These are phyloP conservation scores for Carex sylvatica DNA, from an alignment of 202 grass and related monocot species.

Conservation along the genomic window DNA sequence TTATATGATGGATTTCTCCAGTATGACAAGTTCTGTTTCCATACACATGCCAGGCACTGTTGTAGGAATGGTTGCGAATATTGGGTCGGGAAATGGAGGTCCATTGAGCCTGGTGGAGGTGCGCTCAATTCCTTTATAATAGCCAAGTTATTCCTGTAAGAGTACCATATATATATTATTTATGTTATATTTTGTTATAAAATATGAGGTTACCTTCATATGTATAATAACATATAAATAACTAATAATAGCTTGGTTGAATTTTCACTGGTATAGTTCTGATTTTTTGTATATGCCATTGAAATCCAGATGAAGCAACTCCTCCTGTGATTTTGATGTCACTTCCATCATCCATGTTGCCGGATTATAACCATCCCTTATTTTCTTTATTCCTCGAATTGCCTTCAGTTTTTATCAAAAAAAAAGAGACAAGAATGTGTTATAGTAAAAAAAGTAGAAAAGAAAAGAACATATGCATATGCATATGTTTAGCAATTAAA, in stretches of 20 bases:
- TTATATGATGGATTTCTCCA: slow-evolving; percentile 23
- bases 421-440: neutral
- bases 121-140: slow-evolving; percentile 57
- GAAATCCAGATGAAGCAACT: slow-evolving; percentile 65
- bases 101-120: slow-evolving; percentile 66
- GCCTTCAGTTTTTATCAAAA: slow-evolving; percentile 21
- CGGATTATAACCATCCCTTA: slow-evolving; percentile 25
- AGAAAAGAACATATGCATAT: neutral
- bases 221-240: neutral
- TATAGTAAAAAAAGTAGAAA: neutral
- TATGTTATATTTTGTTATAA: neutral
- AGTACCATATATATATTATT: slow-evolving; percentile 13
- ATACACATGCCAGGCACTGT: slow-evolving; percentile 72
- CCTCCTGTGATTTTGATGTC: slow-evolving; percentile 57
- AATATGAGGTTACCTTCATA: neutral
- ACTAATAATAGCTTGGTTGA: neutral
- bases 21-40: slow-evolving; percentile 59
- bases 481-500: no score
- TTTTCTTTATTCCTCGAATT: slow-evolving; percentile 57
- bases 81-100: slow-evolving; percentile 63
- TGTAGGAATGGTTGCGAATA: slow-evolving; percentile 63
- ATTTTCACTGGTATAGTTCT: slow-evolving; percentile 60
- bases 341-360: slow-evolving; percentile 95
- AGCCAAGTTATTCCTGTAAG: slow-evolving; percentile 62
- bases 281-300: slow-evolving; percentile 53